Percentiles rank a stretch among this genome's conserved stretches.
phyloP scores from a whole-genome alignment of 257 asterid genomes.

The Solanum lycopersicoides region DNA sequence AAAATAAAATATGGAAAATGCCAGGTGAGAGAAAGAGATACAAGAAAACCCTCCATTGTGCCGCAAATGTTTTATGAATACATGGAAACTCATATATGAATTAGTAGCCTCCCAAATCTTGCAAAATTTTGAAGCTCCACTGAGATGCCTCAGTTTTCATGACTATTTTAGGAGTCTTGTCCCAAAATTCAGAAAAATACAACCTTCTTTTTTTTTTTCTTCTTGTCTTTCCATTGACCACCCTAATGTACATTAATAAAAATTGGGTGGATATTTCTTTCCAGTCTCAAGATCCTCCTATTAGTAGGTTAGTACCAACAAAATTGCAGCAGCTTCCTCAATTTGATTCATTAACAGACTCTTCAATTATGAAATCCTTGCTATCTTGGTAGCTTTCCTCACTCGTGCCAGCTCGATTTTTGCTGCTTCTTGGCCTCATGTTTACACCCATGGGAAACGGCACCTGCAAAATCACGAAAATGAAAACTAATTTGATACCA shows the following conservation, averaged over 20 bases:
- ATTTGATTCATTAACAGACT: slow-evolving; percentile 63
- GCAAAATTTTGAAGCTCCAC: slow-evolving; percentile 76
- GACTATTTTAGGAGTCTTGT: slow-evolving; percentile 23
- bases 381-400: slow-evolving; percentile 62
- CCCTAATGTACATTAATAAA: slow-evolving; percentile 59
- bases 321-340: slow-evolving; percentile 33
- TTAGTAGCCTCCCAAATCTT: slow-evolving; percentile 16
- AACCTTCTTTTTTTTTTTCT: slow-evolving; percentile 13
- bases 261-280: slow-evolving; percentile 29
- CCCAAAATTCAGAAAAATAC: slow-evolving; percentile 20
- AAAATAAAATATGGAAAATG: background rate
- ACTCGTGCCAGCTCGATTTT: slow-evolving; percentile 40
- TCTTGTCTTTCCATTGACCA: slow-evolving; percentile 20
- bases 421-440: slow-evolving; percentile 64
- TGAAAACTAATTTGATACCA: background rate
- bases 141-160: slow-evolving; percentile 13
- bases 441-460: slow-evolving; percentile 97
- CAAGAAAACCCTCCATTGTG: background rate
- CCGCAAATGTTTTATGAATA: background rate
- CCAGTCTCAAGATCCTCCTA: slow-evolving; percentile 32
- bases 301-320: slow-evolving; percentile 43
- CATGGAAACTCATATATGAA: background rate
- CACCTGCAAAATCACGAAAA: slow-evolving; percentile 40
- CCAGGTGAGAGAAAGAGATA: background rate
- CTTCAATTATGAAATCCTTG: slow-evolving; percentile 51